Base-by-base conservation (phyloP, 2,329 filamentous ascomycete species). In the Delphinella strobiligena region DNA sequence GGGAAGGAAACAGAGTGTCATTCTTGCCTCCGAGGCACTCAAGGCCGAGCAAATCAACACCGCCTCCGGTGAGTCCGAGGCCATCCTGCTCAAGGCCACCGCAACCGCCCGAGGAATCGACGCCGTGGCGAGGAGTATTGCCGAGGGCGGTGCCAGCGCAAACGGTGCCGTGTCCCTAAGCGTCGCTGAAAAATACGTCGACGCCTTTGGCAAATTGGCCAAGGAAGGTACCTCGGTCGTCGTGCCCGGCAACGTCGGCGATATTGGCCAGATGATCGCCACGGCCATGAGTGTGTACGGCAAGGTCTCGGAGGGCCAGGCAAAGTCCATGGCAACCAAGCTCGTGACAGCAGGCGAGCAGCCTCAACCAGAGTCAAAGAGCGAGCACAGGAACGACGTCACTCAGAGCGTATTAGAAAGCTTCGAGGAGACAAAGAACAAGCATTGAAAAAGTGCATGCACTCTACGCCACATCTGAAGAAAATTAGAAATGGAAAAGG, bases 181-280 rank as follows among this genome's bases (percentile, higher is more conserved):
- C 11, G 85, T 98, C 7, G 91, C 91, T 0, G 91, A 98, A 73
- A 94, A 95, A 64, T 98, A 98, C 53, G 91, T 98, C 38, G 89
- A 93, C 34, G 91, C 91, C 3, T 98, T 96, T 55, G 80, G 75
- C 50, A 85, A 88, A 57, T 69, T 98, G 51, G 91, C 91, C 37
- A 91, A 89, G 65, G 88, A 98, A 68, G 86, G 91, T 52, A 98
- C 91, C 3, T 84, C 87, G 4, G 82, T 98, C 19, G 86, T 98
- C 15, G 88, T 98, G 11, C 91, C 91, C 1, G 91, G 91, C 9
- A 96, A 98, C 55, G 86, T 98, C 29, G 91, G 91, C 45, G 91
- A 98, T 58, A 88, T 98, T 51, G 82, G 86, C 40, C 78, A 85
- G 50, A 94, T 98, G 88, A 96, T 98, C 60, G 88, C 91, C 30